A percentile compares a stretch with the other conserved stretches of the same genome.
Conservation (phyloP, 2,329 filamentous ascomycete genomes). For the Malbranchea zuffiana region DNA sequence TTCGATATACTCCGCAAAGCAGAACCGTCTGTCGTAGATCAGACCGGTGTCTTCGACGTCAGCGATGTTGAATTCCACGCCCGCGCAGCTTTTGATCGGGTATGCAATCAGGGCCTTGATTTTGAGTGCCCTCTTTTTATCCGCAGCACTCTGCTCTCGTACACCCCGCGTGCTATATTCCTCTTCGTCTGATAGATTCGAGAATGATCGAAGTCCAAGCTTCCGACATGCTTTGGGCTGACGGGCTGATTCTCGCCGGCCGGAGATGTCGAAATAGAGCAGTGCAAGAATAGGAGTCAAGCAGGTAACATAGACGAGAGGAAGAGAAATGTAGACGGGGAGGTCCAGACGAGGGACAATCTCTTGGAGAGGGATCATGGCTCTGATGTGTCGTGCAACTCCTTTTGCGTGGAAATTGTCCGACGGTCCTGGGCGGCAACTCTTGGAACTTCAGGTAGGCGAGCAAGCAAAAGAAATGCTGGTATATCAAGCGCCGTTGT, state of each 20-base stretch:
- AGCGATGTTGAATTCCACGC: slow-evolving; percentile 58
- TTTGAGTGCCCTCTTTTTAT: slow-evolving; percentile 33
- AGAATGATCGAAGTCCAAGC: slow-evolving; percentile 39
- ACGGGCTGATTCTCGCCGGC: slow-evolving; percentile 6
- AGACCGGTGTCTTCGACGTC: slow-evolving; percentile 59
- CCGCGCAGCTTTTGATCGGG: slow-evolving; percentile 71
- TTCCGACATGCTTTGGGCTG: slow-evolving; percentile 43
- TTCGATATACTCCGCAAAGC: slow-evolving; percentile 55
- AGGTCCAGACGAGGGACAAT: slow-evolving; percentile 13
- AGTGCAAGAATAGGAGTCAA: slow-evolving; percentile 11
- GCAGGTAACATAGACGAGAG: slow-evolving; percentile 13
- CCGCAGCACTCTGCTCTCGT: slow-evolving; percentile 18
- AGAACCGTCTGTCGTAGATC: slow-evolving; percentile 71
- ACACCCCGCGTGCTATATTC: slow-evolving; percentile 38
- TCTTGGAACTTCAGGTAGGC: too few relatives aligned
- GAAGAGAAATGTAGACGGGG: slow-evolving; percentile 10
- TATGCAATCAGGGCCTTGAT: slow-evolving; percentile 67
- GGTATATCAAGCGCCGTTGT: too few relatives aligned
- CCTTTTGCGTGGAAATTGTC: too few relatives aligned
- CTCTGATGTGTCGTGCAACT: too few relatives aligned
- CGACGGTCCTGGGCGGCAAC: too few relatives aligned
- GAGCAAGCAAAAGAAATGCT: too few relatives aligned
- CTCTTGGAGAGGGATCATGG: slow-evolving; percentile 17
- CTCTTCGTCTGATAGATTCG: slow-evolving; percentile 48
- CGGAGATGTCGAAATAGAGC: slow-evolving; percentile 9